Percentiles rank a stretch among this genome's conserved stretches.
Conservation (phyloP, 1,284 basidiomycete genomes). For the Ustilago loliicola region DNA sequence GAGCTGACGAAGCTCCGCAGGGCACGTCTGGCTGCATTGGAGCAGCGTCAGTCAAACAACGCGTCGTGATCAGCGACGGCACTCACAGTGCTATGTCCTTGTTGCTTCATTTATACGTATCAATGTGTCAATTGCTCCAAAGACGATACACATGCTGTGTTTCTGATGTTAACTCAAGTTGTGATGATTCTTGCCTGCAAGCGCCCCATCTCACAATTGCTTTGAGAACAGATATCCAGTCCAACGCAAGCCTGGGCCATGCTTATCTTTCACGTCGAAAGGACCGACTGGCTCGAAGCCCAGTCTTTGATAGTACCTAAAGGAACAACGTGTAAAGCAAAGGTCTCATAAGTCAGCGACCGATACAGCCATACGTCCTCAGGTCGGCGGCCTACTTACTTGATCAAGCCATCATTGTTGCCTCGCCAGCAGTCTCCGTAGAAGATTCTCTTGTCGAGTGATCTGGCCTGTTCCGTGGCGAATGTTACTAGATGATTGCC, state of each 20-base stretch:
- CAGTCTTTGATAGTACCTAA: constrained; percentile 43
- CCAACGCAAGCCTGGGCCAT: constrained; percentile 37
- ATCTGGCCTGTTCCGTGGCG: constrained; percentile 7
- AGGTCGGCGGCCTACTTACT: constrained; percentile 16
- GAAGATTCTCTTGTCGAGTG: constrained; percentile 15
- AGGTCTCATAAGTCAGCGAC: neutral
- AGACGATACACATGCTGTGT: neutral
- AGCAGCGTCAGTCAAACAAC: constrained; percentile 19
- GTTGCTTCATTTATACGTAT: neutral
- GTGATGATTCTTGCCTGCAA: neutral
- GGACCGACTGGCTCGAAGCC: constrained; percentile 32
- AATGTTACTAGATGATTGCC: constrained; percentile 23
- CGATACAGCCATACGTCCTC: neutral
- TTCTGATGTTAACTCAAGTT: neutral
- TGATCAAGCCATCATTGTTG: constrained; percentile 36
- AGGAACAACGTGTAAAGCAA: neutral
- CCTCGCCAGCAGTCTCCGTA: constrained; percentile 53
- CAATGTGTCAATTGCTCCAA: too few species aligned
- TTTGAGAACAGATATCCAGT: constrained; percentile 39
- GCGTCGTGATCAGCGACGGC: neutral
- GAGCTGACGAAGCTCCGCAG: constrained; percentile 29
- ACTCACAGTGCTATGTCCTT: neutral
- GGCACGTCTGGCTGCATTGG: constrained; percentile 39
- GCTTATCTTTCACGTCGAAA: constrained; percentile 49
- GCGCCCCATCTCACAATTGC: neutral